Evolutionary conservation across 768 basidiomycete genomes (phyloP).

Genomic region (Amylocystis lapponica): DNA sequence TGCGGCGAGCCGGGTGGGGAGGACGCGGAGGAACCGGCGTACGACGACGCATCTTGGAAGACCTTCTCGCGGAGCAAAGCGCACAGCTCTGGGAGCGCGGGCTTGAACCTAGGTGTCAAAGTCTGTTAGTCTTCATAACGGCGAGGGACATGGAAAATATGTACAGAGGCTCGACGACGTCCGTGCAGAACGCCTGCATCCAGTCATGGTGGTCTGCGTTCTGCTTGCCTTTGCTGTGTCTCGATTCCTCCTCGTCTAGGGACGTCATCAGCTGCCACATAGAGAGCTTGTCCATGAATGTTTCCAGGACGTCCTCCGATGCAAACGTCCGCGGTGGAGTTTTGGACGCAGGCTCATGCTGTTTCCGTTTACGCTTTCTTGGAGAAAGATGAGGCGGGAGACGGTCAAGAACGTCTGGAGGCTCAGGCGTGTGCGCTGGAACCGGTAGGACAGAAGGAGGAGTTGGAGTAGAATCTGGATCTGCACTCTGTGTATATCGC

Average conservation of each 20-base stretch:
- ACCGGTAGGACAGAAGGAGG: conserved; percentile 54
- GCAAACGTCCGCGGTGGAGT: conserved; percentile 9
- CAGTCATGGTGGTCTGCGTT: conserved; percentile 44
- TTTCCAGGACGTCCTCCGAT: conserved; percentile 54
- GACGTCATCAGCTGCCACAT: conserved; percentile 61
- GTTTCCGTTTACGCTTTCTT: conserved; percentile 22
- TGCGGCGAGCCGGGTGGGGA: conserved; percentile 17
- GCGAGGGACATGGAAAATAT: conserved; percentile 16
- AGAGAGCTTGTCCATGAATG: conserved; percentile 74
- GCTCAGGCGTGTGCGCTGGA: conserved; percentile 12
- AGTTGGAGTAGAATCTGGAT: conserved; percentile 72
- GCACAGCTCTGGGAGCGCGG: conserved; percentile 46
- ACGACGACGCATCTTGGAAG: conserved; percentile 59
- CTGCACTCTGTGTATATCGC: conserved; percentile 46
- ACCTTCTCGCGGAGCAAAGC: conserved; percentile 58
- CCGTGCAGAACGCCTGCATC: conserved; percentile 68
- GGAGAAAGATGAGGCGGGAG: conserved; percentile 14
- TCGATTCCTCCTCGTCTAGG: conserved; percentile 27
- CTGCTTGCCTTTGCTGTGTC: conserved; percentile 13
- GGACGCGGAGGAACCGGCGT: conserved; percentile 20
- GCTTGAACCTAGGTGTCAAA: conserved; percentile 43
- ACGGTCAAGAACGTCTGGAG: no score
- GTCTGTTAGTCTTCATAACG: conserved; percentile 3
- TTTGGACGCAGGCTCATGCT: conserved; percentile 5
- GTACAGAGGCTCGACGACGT: conserved; percentile 60